Evolutionary conservation across 306 rosid species (phyloP).

Genomic region (Lupinus albus): DNA sequence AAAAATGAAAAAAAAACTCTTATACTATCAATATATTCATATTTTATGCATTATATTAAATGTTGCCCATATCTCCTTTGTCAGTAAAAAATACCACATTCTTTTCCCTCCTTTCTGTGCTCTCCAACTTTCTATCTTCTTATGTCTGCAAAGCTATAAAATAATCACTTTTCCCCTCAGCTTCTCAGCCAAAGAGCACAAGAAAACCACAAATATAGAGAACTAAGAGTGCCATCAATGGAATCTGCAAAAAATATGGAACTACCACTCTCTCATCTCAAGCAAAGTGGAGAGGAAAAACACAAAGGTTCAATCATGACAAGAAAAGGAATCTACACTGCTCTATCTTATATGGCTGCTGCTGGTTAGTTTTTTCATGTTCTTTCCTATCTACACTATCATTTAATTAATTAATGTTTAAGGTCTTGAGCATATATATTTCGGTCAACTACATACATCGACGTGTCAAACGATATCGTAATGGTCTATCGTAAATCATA

Average conservation of each 20-base stretch:
- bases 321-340: slow-evolving; percentile 64
- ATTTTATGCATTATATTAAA: too few relatives aligned
- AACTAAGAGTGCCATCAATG: slow-evolving; percentile 38
- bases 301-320: slow-evolving; percentile 52
- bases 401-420: background rate
- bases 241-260: slow-evolving; percentile 38
- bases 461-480: too few relatives aligned
- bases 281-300: slow-evolving; percentile 29
- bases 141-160: background rate
- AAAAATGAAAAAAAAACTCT: too few relatives aligned
- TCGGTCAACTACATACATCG: too few relatives aligned
- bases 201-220: background rate
- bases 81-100: background rate
- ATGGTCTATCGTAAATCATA: too few relatives aligned
- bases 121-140: background rate
- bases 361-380: slow-evolving; percentile 51
- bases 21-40: too few relatives aligned
- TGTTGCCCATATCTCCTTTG: background rate
- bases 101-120: slow-evolving; percentile 12
- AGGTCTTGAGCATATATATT: background rate
- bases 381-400: background rate
- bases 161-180: background rate
- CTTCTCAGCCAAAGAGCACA: background rate
- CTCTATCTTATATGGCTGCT: slow-evolving; percentile 71
- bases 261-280: slow-evolving; percentile 43